Conservation (phyloP, 257 asterid genomes). For the Nicotiana tomentosiformis region DNA sequence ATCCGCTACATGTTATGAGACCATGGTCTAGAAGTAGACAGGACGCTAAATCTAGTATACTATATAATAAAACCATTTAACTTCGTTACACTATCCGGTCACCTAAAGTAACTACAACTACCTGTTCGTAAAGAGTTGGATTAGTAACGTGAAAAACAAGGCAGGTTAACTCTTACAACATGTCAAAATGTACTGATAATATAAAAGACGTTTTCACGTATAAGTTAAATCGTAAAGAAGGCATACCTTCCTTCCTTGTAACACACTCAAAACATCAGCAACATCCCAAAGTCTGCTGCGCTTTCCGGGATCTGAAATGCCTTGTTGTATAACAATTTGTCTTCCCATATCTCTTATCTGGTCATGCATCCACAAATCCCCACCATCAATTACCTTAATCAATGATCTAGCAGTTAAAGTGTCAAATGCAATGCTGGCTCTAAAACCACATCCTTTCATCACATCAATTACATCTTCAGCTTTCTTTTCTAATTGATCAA, state of each 20-base stretch:
- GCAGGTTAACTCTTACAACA: neutral
- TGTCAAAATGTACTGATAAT: neutral
- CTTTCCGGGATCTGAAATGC: conserved; percentile 6
- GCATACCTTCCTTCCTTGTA: conserved; percentile 22
- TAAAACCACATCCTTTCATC: conserved; percentile 21
- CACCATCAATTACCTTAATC: conserved; percentile 20
- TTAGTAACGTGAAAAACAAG: neutral
- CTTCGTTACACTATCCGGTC: neutral
- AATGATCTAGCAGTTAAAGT: conserved; percentile 21
- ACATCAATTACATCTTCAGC: conserved; percentile 25
- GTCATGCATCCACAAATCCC: conserved; percentile 31
- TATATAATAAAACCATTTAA: neutral
- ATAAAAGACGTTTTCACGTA: neutral
- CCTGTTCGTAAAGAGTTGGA: neutral
- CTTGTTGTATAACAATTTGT: conserved; percentile 20
- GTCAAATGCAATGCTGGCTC: conserved; percentile 15
- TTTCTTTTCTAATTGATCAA: conserved; percentile 19
- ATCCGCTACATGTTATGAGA: neutral
- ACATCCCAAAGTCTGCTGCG: conserved; percentile 31
- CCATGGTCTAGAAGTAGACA: neutral
- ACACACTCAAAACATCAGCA: conserved; percentile 17
- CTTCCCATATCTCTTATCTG: conserved; percentile 34
- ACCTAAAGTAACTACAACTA: neutral
- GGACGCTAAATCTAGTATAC: neutral
- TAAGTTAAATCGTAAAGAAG: neutral